phyloP scores from a whole-genome alignment of 257 asterid species.

The Perilla frutescens region DNA sequence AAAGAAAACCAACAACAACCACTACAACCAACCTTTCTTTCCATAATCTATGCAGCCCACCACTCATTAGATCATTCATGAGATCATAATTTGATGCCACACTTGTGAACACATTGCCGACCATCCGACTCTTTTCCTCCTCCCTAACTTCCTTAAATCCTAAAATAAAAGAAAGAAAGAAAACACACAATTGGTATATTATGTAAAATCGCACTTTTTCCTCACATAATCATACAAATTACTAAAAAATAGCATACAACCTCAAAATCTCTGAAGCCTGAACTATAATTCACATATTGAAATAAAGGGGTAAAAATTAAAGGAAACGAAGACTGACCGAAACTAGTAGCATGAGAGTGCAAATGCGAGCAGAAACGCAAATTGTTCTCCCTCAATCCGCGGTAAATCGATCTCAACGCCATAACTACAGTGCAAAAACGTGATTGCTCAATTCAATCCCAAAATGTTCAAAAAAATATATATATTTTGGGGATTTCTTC shows the following conservation, averaged over 20 bases:
- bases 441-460: conserved; percentile 20
- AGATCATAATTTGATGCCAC: conserved; percentile 88
- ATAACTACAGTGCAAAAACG: conserved; percentile 30
- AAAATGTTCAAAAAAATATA: neutral
- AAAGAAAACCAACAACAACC: neutral
- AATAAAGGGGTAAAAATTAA: neutral
- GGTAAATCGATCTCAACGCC: conserved; percentile 67
- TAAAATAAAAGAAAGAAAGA: conserved; percentile 17
- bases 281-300: neutral
- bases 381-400: conserved; percentile 54
- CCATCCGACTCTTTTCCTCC: conserved; percentile 85
- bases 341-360: conserved; percentile 91
- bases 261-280: neutral
- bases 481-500: neutral
- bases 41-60: conserved; percentile 92
- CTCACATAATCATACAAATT: conserved; percentile 1
- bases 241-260: neutral
- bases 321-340: conserved; percentile 54
- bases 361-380: conserved; percentile 45
- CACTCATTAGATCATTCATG: conserved; percentile 97
- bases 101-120: conserved; percentile 83
- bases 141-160: conserved; percentile 86
- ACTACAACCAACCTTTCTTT: conserved; percentile 68
- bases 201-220: neutral
- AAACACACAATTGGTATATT: neutral